Base-by-base conservation (phyloP, 306 rosid genomes). In the Erythrophleum fordii region DNA sequence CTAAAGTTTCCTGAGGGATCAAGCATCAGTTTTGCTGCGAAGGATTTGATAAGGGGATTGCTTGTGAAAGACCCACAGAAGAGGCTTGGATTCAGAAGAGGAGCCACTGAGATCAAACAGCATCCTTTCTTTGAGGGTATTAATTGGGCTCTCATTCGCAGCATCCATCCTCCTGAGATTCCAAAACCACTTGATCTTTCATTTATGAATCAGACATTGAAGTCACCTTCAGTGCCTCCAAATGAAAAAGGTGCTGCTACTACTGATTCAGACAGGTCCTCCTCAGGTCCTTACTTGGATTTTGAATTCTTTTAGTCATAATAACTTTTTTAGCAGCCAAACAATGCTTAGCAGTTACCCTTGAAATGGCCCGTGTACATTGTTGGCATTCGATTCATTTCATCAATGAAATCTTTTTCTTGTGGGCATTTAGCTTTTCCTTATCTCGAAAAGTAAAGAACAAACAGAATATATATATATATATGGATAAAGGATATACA, bases 141-240 rank as follows among this genome's bases (percentile, higher is more conserved):
- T 18, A 89, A 89, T 76, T 89, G 92, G 92, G 90, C 92, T 60
- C 90, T 89, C 65, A 85, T 89, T 46, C 87, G 92, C 17, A 28
- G 86, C 45, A 85, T 88, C 3, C 77, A 34, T 6, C 92, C 92
- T 70, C 92, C 92, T 8, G 89, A 89, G 53, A 85, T 89, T 66
- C 92, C 91, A 14, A 89, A 81, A 55, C 87, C 92, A 18, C 69
- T 87, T 58, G 89, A 89, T 81, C 80, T 87, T 22, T 39, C 84
- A 34, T 62, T 72, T 35, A 26, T 26, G 66, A 59, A 59, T 13
- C 66, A 59, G 18, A 26, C 66, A 13, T 62, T 81, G 34, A 83
- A 79, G 46, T 18, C 71, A 31, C 48, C 71, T 59, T 59, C 66
- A 59, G 37, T 59, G 66, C 66, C 37, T 59, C 66, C 66, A 11